Conservation (phyloP, 2,329 filamentous ascomycete species). For the Daldinia eschscholtzii region DNA sequence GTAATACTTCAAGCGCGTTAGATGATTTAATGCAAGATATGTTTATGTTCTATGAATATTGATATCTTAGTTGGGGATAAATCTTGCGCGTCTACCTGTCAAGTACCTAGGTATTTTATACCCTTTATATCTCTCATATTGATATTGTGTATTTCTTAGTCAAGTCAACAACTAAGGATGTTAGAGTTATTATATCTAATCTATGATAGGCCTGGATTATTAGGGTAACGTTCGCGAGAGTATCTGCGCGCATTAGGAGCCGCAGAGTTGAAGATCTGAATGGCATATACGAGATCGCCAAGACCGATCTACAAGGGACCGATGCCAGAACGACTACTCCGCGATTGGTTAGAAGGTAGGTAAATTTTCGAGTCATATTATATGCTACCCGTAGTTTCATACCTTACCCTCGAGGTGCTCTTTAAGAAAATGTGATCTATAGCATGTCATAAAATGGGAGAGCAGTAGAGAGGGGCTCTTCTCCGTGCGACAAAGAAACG, state of each 20-base stretch:
- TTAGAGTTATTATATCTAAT: neutral
- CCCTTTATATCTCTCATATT: neutral
- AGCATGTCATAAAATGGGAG: neutral
- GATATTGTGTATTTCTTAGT: neutral
- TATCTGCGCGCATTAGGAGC: constrained; percentile 12
- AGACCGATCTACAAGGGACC: constrained; percentile 9
- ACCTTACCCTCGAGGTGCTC: neutral
- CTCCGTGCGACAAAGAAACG: constrained; percentile 9
- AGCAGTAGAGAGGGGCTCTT: neutral
- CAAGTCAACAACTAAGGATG: too few relatives aligned
- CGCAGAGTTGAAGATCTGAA: constrained; percentile 8
- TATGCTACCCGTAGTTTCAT: neutral
- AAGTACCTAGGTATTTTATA: too few relatives aligned
- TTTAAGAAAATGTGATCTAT: neutral
- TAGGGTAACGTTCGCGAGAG: neutral
- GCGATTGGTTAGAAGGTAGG: neutral
- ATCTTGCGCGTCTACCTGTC: neutral
- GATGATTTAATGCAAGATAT: too few relatives aligned
- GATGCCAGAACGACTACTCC: neutral
- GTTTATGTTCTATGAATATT: too few relatives aligned
- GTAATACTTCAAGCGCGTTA: too few relatives aligned
- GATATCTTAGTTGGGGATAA: neutral
- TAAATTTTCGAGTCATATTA: neutral
- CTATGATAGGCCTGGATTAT: neutral
- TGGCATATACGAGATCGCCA: constrained; percentile 21